Percentiles rank a stretch among this genome's conserved stretches.
Evolutionary conservation across 73 alveolate genomes (phyloP).

Genomic region (Uronychia binucleata): DNA sequence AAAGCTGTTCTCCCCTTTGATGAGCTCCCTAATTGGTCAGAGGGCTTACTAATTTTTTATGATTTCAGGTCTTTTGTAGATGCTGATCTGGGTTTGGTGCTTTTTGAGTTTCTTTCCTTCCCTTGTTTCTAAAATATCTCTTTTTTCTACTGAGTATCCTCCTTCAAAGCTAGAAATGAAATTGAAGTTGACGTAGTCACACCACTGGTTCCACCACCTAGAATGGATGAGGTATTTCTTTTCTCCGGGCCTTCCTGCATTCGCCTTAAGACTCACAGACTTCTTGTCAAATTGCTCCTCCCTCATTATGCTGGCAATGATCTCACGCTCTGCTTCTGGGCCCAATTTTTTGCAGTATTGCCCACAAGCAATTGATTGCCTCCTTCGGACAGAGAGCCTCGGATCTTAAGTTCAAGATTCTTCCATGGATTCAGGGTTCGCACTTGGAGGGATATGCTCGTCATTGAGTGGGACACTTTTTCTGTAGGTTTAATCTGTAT

Average conservation of each 20-base stretch:
- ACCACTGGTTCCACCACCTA: conserved; percentile 53
- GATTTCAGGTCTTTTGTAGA: conserved; percentile 39
- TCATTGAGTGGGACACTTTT: background rate
- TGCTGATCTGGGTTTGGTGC: background rate
- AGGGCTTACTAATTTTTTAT: conserved; percentile 23
- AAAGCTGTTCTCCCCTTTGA: conserved; percentile 14
- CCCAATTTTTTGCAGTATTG: conserved; percentile 31
- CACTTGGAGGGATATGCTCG: background rate
- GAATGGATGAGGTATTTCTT: conserved; percentile 31
- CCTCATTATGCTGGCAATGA: conserved; percentile 9
- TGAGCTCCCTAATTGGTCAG: background rate
- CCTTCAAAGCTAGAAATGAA: too few species aligned
- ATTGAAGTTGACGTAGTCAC: conserved; percentile 46
- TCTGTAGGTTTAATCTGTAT: background rate
- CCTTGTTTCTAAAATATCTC: too few species aligned
- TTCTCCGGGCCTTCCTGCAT: conserved; percentile 26
- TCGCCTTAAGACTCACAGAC: background rate
- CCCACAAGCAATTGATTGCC: conserved; percentile 26
- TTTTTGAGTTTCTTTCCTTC: background rate
- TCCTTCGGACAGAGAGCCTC: too few species aligned
- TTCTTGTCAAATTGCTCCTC: conserved; percentile 12
- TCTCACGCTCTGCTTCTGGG: conserved; percentile 21
- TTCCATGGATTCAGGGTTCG: background rate
- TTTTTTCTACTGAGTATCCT: too few species aligned
- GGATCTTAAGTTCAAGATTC: background rate